Evolutionary conservation across 345 rosid genomes (phyloP).

Genomic region (Draba incana): DNA sequence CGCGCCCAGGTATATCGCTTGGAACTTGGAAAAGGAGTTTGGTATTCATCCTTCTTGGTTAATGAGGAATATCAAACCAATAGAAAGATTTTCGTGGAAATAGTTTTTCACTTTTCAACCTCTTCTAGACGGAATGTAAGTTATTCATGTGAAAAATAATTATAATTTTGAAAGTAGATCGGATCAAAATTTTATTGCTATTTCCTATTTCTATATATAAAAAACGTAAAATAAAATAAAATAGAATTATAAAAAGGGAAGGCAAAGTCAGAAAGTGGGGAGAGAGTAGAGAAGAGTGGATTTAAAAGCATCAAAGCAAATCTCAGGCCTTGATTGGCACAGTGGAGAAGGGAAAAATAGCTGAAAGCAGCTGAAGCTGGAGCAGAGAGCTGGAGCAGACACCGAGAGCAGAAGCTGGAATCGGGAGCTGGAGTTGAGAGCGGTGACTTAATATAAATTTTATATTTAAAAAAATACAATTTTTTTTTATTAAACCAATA

Average conservation of each 20-base stretch:
- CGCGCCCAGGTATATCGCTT: no score
- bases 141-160: not conserved
- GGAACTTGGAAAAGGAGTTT: no score
- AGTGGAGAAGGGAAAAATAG: no score
- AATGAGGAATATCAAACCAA: not conserved
- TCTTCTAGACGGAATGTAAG: not conserved
- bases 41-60: no score
- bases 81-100: no score
- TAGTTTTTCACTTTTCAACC: not conserved
- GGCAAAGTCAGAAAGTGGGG: constrained; percentile 21
- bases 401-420: no score
- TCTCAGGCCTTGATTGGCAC: constrained; percentile 10
- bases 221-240: not conserved
- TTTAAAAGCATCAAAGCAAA: constrained; percentile 50
- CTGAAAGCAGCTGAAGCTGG: no score
- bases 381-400: no score
- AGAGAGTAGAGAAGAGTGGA: constrained; percentile 30
- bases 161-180: not conserved
- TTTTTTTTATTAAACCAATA: no score
- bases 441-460: no score
- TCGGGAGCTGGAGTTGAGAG: no score
- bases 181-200: not conserved
- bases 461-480: no score
- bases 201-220: not conserved
- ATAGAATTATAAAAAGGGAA: not conserved